Percentiles rank a stretch among this genome's conserved stretches.
phyloP scores from a whole-genome alignment of 495 filamentous ascomycete species.

The Gamarada debralockiae region DNA sequence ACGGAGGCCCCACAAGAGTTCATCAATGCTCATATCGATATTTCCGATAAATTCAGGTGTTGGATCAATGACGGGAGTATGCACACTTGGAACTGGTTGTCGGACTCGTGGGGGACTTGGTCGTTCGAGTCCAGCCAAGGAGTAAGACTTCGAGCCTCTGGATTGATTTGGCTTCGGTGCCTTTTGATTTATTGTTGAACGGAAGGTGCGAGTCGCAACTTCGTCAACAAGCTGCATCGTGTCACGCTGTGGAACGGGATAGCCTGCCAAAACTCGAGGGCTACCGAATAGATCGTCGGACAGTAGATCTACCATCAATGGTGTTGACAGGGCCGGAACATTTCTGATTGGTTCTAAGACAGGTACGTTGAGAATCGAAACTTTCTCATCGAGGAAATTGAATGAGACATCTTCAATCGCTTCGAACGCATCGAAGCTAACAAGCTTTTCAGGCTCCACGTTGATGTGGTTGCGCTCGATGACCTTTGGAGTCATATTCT shows the following conservation, averaged over 20 bases:
- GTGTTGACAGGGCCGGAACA: no score
- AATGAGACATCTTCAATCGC: not conserved
- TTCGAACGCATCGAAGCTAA: no score
- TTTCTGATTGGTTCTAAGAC: not conserved
- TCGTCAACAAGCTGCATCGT: slow-evolving; percentile 7
- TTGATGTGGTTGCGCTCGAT: no score
- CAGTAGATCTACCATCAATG: no score
- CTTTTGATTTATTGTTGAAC: slow-evolving; percentile 31
- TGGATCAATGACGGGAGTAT: slow-evolving; percentile 4
- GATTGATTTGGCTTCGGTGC: slow-evolving; percentile 15
- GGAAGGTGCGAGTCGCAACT: slow-evolving; percentile 12
- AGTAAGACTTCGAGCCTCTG: not conserved
- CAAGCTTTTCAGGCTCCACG: no score
- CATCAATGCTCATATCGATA: slow-evolving; percentile 5
- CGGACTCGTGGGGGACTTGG: not conserved
- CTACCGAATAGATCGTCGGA: no score
- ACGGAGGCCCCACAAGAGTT: slow-evolving; percentile 22
- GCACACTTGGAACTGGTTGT: not conserved
- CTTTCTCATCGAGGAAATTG: not conserved
- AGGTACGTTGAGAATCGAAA: no score
- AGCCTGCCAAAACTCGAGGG: not conserved
- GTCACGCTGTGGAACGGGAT: not conserved
- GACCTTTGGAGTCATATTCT: no score
- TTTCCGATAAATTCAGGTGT: slow-evolving; percentile 13
- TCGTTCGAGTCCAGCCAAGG: slow-evolving; percentile 10